Conservation (phyloP, 768 basidiomycete species). For the Trametes punicea region DNA sequence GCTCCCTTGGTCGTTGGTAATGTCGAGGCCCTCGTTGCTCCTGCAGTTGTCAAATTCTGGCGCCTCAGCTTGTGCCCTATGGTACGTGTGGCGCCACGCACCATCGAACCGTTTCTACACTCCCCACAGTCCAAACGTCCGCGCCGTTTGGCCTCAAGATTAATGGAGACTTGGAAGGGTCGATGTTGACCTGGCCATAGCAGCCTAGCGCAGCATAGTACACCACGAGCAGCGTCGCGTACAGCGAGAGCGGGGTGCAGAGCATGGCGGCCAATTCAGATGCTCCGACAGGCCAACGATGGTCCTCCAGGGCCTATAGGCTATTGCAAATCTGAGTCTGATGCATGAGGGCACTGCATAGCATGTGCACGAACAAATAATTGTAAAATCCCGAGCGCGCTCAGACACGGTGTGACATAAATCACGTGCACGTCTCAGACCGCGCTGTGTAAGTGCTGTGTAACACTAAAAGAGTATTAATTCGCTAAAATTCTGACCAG, state of each 20-base stretch:
- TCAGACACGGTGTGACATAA: too few species aligned
- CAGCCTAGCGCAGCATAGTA: not conserved
- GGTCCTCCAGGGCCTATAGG: not conserved
- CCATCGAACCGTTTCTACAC: constrained; percentile 1
- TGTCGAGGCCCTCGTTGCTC: not conserved
- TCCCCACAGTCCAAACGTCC: constrained; percentile 4
- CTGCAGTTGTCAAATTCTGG: not conserved
- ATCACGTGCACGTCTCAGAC: too few species aligned
- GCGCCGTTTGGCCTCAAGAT: constrained; percentile 1
- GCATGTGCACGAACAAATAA: too few species aligned
- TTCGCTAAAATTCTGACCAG: too few species aligned
- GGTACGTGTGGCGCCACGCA: not conserved
- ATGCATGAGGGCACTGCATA: not conserved
- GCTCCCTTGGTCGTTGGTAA: not conserved
- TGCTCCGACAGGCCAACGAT: not conserved
- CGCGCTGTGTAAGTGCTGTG: too few species aligned
- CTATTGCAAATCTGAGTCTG: not conserved
- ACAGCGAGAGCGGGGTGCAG: not conserved
- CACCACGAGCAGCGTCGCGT: not conserved
- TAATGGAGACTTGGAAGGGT: not conserved
- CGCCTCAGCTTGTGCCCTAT: too few species aligned
- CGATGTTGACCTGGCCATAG: too few species aligned
- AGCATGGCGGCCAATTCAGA: too few species aligned
- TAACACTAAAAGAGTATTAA: too few species aligned
- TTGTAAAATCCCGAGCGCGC: too few species aligned